A percentile compares a stretch with the other conserved stretches of the same genome.
These are phyloP conservation scores for Gaeumannomyces sp. DNA, from an alignment of 2,329 filamentous ascomycete genomes.

Conservation along the genomic window DNA sequence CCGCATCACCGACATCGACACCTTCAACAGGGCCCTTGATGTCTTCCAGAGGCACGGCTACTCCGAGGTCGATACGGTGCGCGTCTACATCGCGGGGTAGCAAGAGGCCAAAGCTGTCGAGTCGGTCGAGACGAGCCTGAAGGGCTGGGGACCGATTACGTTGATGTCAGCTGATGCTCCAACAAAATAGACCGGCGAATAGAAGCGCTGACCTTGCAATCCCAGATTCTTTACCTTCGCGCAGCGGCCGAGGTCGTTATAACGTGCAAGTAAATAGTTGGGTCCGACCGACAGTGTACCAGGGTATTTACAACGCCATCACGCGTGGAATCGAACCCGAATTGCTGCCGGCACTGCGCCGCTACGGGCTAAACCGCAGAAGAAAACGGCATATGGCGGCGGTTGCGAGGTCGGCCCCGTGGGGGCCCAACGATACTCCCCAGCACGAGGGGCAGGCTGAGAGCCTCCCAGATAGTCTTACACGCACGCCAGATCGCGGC, in stretches of 20 bases:
- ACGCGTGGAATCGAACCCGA: constrained; percentile 70
- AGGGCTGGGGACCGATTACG: constrained; percentile 61
- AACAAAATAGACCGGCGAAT: not conserved
- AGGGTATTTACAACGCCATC: constrained; percentile 82
- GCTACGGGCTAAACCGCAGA: constrained; percentile 66
- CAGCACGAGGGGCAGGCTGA: too few species aligned
- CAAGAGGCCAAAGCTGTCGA: constrained; percentile 68
- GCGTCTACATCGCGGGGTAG: constrained; percentile 62
- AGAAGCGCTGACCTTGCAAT: not conserved
- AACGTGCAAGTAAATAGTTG: constrained; percentile 73
- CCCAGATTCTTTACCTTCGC: constrained; percentile 66
- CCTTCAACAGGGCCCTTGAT: constrained; percentile 67
- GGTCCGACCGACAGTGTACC: constrained; percentile 79
- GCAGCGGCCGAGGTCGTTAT: constrained; percentile 71
- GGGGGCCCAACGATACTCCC: too few species aligned
- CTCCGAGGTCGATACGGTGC: constrained; percentile 79
- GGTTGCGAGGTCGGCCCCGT: too few species aligned
- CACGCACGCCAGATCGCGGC: too few species aligned
- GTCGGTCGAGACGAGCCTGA: constrained; percentile 59
- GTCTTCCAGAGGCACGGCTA: constrained; percentile 73
- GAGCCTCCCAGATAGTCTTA: too few species aligned
- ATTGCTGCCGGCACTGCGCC: constrained; percentile 64
- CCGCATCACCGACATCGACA: constrained; percentile 60
- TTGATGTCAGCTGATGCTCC: constrained; percentile 49
- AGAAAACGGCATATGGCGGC: too few species aligned